These are phyloP conservation scores for Torrubiellomyces zombiae DNA, from an alignment of 2,329 filamentous ascomycete genomes.

Conservation along the genomic window DNA sequence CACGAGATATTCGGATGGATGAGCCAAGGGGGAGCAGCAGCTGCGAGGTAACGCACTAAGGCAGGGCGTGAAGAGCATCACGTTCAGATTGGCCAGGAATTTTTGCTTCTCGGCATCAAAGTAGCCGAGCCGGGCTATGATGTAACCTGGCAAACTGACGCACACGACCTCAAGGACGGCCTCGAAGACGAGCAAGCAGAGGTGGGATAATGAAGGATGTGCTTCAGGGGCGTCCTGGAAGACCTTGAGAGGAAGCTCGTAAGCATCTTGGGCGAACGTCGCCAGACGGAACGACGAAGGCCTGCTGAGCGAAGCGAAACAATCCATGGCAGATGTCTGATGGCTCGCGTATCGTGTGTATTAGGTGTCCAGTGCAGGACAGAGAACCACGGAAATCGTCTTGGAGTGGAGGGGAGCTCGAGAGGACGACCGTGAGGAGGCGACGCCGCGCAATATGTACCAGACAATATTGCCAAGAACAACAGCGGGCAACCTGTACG, in stretches of 20 bases:
- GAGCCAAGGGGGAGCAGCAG: neutral
- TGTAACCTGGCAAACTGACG: conserved; percentile 84
- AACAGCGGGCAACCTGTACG: too few relatives aligned
- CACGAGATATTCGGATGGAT: conserved; percentile 1
- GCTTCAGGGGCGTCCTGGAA: conserved; percentile 27
- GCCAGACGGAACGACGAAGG: conserved; percentile 29
- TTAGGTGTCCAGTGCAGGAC: too few relatives aligned
- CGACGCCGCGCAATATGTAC: too few relatives aligned
- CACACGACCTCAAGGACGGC: conserved; percentile 91
- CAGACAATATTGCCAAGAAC: too few relatives aligned
- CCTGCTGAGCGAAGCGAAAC: conserved; percentile 19
- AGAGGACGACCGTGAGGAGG: too few relatives aligned
- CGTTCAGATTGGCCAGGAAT: conserved; percentile 90
- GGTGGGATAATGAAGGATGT: conserved; percentile 50
- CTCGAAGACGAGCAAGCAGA: conserved; percentile 77
- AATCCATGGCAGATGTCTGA: too few relatives aligned
- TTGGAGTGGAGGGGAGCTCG: too few relatives aligned
- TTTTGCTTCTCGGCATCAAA: conserved; percentile 95
- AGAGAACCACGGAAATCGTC: too few relatives aligned
- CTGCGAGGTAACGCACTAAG: conserved; percentile 53
- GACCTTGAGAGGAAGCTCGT: conserved; percentile 24
- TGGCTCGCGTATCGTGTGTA: too few relatives aligned
- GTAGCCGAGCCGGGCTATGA: conserved; percentile 76
- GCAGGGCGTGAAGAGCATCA: conserved; percentile 91
- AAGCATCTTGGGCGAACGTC: conserved; percentile 19